Evolutionary conservation across 495 filamentous ascomycete genomes (phyloP).

Genomic region (Trichoderma reesei): DNA sequence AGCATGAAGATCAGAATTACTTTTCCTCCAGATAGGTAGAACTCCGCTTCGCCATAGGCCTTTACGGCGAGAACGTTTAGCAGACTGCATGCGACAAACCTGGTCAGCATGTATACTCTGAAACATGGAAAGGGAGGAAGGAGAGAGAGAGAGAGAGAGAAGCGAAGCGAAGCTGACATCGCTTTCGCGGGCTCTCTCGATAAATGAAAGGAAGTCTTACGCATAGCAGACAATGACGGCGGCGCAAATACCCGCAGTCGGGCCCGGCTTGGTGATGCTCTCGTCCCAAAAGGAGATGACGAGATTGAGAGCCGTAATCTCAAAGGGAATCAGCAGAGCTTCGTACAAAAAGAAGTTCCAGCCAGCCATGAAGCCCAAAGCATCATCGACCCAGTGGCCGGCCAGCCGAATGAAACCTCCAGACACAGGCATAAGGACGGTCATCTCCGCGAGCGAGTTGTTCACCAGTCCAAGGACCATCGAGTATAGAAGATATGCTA

Average conservation of each 20-base stretch:
- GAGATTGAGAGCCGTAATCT: slow-evolving; percentile 41
- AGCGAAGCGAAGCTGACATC: not conserved
- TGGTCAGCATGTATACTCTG: slow-evolving; percentile 4
- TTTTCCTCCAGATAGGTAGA: slow-evolving; percentile 40
- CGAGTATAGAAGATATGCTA: slow-evolving; percentile 56
- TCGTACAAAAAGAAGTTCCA: slow-evolving; percentile 56
- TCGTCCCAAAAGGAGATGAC: slow-evolving; percentile 53
- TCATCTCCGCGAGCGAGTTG: slow-evolving; percentile 41
- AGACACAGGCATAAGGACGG: slow-evolving; percentile 31
- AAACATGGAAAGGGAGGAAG: not conserved
- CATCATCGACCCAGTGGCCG: slow-evolving; percentile 36
- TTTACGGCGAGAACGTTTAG: slow-evolving; percentile 37
- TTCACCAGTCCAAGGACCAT: slow-evolving; percentile 29
- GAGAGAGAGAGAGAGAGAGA: not conserved
- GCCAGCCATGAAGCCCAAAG: slow-evolving; percentile 37
- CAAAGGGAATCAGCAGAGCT: slow-evolving; percentile 43
- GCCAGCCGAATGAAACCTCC: slow-evolving; percentile 37
- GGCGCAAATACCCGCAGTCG: slow-evolving; percentile 40
- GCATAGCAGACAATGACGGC: slow-evolving; percentile 47
- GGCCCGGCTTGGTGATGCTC: slow-evolving; percentile 38
- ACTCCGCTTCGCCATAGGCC: slow-evolving; percentile 39
- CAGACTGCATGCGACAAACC: slow-evolving; percentile 23
- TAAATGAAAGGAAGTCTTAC: slow-evolving; percentile 22
- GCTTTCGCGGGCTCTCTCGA: not conserved
- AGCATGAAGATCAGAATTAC: slow-evolving; percentile 35